phyloP scores from a whole-genome alignment of 73 alveolate species.

The Stentor coeruleus region DNA sequence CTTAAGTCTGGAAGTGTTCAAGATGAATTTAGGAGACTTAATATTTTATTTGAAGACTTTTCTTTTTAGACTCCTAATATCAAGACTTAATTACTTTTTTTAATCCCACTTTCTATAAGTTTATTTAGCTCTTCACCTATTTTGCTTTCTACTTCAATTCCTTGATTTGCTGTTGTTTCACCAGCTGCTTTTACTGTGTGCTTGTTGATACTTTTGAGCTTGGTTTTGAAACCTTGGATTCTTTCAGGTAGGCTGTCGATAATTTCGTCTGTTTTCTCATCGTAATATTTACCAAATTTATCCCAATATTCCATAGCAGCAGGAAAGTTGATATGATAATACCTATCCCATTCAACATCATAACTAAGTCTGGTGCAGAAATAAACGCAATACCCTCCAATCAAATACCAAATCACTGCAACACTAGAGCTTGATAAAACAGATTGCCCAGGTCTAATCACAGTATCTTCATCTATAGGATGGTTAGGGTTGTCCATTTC shows the following conservation, averaged over 20 bases:
- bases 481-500: background rate
- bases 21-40: background rate
- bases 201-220: too few species aligned
- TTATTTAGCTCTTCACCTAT: too few species aligned
- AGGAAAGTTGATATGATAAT: background rate
- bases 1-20: background rate
- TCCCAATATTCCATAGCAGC: background rate
- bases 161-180: too few species aligned
- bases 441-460: background rate
- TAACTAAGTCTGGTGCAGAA: background rate
- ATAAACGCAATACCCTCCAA: background rate
- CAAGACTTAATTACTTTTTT: too few species aligned
- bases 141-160: too few species aligned
- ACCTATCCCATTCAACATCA: background rate
- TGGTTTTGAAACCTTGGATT: too few species aligned
- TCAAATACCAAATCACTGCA: background rate
- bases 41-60: background rate
- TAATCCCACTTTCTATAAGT: too few species aligned
- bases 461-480: background rate
- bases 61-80: too few species aligned
- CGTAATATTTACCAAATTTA: background rate
- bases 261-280: background rate
- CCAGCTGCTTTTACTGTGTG: too few species aligned
- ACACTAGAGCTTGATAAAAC: background rate
- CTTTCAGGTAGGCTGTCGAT: background rate